These are phyloP conservation scores for Paecilomyces formosus DNA, from an alignment of 2,329 filamentous ascomycete species.

Conservation along the genomic window DNA sequence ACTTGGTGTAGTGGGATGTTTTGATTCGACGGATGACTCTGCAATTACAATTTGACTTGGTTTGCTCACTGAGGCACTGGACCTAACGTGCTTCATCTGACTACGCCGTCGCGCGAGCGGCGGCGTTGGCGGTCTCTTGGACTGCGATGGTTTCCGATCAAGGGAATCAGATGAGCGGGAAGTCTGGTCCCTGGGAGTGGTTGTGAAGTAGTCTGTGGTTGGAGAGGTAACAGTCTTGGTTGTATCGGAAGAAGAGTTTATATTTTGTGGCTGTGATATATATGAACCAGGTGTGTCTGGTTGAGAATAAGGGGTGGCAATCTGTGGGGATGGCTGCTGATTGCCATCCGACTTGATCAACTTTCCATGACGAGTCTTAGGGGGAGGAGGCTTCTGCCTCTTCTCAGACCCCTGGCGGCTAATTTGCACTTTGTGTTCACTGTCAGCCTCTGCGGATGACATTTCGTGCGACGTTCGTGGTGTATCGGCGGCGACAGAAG, in stretches of 20 bases:
- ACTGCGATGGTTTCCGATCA: constrained; percentile 23
- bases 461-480: constrained; percentile 54
- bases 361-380: constrained; percentile 71
- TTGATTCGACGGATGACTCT: constrained; percentile 40
- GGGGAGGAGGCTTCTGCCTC: constrained; percentile 65
- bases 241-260: constrained; percentile 8
- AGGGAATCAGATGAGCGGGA: constrained; percentile 13
- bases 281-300: constrained; percentile 18
- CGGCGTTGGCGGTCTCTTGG: constrained; percentile 41
- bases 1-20: constrained; percentile 21
- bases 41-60: constrained; percentile 27
- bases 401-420: constrained; percentile 15
- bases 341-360: constrained; percentile 48
- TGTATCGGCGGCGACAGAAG: constrained; percentile 39
- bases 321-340: constrained; percentile 15
- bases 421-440: constrained; percentile 13
- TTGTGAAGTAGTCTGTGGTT: constrained; percentile 35
- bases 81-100: constrained; percentile 32
- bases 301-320: constrained; percentile 16
- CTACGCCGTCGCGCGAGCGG: constrained; percentile 43
- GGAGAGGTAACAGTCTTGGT: constrained; percentile 56
- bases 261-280: constrained; percentile 14
- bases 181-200: neutral
- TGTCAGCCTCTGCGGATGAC: constrained; percentile 46
- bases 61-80: constrained; percentile 24